Conservation (phyloP, 331 rosid genomes). For the Rosa hybrid region DNA sequence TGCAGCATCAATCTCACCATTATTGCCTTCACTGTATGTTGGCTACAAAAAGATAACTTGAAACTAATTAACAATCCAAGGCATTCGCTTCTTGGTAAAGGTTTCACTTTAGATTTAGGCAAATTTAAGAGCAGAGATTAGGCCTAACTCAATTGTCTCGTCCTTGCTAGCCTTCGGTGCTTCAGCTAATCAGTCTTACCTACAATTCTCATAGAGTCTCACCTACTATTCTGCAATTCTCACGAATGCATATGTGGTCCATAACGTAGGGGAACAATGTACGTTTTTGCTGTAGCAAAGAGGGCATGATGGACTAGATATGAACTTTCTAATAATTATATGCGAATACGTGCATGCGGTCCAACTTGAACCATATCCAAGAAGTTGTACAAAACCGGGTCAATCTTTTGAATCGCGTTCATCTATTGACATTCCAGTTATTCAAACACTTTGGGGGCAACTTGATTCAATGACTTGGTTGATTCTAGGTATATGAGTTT, state of each 20-base stretch:
- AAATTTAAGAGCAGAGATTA: neutral
- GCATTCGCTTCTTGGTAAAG: neutral
- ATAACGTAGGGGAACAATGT: neutral
- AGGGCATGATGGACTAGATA: neutral
- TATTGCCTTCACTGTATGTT: neutral
- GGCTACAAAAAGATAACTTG: neutral
- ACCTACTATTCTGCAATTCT: slow-evolving; percentile 20
- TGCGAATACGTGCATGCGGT: neutral
- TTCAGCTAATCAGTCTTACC: slow-evolving; percentile 5
- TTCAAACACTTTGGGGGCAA: neutral
- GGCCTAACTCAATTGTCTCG: neutral
- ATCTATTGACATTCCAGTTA: neutral
- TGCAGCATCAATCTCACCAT: neutral
- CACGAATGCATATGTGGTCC: neutral
- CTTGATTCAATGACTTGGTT: neutral
- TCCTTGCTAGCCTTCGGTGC: neutral
- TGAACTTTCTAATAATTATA: neutral
- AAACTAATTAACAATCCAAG: neutral
- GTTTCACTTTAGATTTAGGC: neutral
- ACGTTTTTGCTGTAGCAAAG: neutral
- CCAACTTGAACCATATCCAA: slow-evolving; percentile 7
- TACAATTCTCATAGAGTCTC: slow-evolving; percentile 18
- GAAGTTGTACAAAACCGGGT: neutral
- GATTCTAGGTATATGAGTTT: neutral
- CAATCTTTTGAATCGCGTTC: slow-evolving; percentile 1